These are phyloP conservation scores for Coemansia sp. DNA, from an alignment of 192 early-diverging fungal species.

Conservation along the genomic window DNA sequence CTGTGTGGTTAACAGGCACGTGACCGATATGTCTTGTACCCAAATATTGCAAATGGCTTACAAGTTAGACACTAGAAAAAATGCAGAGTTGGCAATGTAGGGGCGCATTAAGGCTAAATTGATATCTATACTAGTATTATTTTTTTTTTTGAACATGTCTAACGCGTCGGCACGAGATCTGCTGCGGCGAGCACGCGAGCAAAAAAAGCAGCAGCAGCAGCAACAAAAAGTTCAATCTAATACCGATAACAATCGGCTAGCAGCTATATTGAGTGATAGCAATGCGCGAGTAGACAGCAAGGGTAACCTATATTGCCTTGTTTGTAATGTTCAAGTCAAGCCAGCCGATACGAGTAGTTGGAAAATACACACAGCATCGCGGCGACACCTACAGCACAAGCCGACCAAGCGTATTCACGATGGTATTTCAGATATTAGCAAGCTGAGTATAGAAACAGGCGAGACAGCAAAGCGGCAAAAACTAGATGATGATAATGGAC, in stretches of 20 bases:
- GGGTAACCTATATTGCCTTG: conserved; percentile 1
- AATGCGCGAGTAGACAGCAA: neutral
- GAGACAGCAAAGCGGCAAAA: conserved; percentile 21
- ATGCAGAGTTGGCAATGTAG: neutral
- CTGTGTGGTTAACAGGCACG: conserved; percentile 4
- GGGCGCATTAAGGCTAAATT: neutral
- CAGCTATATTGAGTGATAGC: conserved; percentile 3
- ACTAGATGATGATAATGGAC: neutral
- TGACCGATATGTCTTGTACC: neutral
- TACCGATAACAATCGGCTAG: neutral
- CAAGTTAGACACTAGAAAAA: neutral
- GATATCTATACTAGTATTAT: neutral
- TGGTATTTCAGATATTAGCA: neutral
- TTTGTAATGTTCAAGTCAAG: conserved; percentile 12
- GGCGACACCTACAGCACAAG: conserved; percentile 7
- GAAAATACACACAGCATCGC: conserved; percentile 19
- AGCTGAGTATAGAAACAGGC: conserved; percentile 12
- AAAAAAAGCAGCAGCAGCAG: conserved; percentile 32
- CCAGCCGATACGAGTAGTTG: conserved; percentile 16
- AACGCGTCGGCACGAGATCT: conserved; percentile 37
- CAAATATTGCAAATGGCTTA: neutral
- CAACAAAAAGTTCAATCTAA: neutral
- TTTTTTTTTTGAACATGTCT: conserved; percentile 21
- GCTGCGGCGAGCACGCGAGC: conserved; percentile 38
- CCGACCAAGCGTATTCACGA: neutral